Conservation (phyloP, 129 eudicot genomes). For the Scalesia atractyloides region DNA sequence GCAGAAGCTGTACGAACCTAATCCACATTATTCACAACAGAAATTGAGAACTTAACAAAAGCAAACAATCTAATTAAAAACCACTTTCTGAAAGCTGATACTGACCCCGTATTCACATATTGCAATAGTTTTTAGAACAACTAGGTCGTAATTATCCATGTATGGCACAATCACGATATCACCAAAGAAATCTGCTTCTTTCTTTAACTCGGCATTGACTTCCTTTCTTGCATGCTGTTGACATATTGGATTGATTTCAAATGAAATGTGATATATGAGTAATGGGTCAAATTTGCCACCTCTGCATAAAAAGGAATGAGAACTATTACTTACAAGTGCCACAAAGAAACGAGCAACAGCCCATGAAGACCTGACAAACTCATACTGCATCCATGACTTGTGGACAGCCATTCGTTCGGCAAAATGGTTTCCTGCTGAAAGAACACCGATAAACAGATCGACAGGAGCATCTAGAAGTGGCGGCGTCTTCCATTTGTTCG, state of each 20-base stretch:
- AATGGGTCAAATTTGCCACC: not conserved
- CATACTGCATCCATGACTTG: constrained; percentile 91
- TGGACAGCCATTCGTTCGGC: constrained; percentile 95
- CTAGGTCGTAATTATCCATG: constrained; percentile 82
- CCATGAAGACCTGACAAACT: constrained; percentile 49
- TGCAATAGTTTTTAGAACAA: constrained; percentile 81
- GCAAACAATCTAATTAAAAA: not conserved
- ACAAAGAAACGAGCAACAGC: constrained; percentile 82
- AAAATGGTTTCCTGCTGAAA: constrained; percentile 94
- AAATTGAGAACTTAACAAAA: not conserved
- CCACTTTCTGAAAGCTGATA: not conserved
- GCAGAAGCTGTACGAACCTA: constrained; percentile 59
- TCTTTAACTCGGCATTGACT: constrained; percentile 63
- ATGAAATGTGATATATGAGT: not conserved
- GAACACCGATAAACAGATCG: constrained; percentile 66
- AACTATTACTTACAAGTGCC: constrained; percentile 52
- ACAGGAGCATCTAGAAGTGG: constrained; percentile 51
- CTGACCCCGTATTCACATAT: constrained; percentile 84
- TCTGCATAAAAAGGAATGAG: not conserved
- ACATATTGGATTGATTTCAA: not conserved
- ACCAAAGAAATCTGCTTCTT: constrained; percentile 77
- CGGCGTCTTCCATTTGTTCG: constrained; percentile 63
- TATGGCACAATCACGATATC: constrained; percentile 83
- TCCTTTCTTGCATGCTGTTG: constrained; percentile 70
- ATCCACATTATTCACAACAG: constrained; percentile 9